Evolutionary conservation across 2,329 filamentous ascomycete species (phyloP).

Genomic region (Microdochium bolleyi): DNA sequence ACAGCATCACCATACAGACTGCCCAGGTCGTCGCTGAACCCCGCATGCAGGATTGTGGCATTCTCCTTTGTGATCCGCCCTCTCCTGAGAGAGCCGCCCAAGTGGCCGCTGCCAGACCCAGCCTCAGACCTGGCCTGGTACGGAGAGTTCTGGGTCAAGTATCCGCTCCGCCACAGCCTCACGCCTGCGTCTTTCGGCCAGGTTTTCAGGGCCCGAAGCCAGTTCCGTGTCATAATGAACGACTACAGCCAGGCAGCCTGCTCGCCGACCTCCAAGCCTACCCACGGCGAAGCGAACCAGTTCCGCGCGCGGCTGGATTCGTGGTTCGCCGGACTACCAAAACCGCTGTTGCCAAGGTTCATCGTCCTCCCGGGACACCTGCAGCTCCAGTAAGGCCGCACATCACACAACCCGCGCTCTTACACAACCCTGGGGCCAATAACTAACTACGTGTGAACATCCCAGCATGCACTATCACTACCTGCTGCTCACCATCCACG

Average conservation of each 20-base stretch:
- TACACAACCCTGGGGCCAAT: no score
- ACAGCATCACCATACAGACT: no score
- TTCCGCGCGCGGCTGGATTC: constrained; percentile 9
- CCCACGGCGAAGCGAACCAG: constrained; percentile 10
- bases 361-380: constrained; percentile 25
- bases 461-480: not conserved
- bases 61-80: constrained; percentile 17
- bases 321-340: constrained; percentile 21
- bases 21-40: no score
- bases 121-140: constrained; percentile 16
- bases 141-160: constrained; percentile 26
- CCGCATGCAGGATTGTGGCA: no score
- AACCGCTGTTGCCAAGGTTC: constrained; percentile 13
- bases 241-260: constrained; percentile 11
- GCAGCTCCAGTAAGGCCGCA: constrained; percentile 23
- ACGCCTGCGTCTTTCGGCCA: constrained; percentile 15
- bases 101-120: constrained; percentile 19
- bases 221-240: constrained; percentile 25
- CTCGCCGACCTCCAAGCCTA: not conserved
- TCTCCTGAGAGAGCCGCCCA: constrained; percentile 18
- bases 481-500: not conserved
- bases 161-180: constrained; percentile 16
- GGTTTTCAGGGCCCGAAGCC: constrained; percentile 16
- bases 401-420: no score
- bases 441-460: not conserved